These are phyloP conservation scores for Lentinula edodes DNA, from an alignment of 768 basidiomycete species.

Conservation along the genomic window DNA sequence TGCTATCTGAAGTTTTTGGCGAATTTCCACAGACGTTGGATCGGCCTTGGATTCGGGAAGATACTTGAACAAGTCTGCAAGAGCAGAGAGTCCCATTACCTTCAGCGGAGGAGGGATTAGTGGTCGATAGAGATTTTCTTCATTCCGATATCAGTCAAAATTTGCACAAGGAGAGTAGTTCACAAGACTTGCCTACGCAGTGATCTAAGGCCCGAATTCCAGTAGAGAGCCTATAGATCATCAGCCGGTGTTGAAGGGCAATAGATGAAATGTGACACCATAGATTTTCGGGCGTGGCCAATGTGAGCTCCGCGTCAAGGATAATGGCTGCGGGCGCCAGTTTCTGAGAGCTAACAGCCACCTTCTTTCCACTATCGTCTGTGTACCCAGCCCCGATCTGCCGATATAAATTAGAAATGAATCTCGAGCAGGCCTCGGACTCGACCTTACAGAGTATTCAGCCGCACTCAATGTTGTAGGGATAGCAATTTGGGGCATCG, in stretches of 20 bases:
- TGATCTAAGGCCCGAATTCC: slow-evolving; percentile 79
- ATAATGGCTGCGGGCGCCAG: slow-evolving; percentile 71
- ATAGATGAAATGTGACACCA: slow-evolving; percentile 40
- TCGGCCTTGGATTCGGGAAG: slow-evolving; percentile 60
- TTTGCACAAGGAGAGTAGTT: not conserved
- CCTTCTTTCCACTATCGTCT: slow-evolving; percentile 63
- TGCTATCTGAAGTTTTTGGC: slow-evolving; percentile 68
- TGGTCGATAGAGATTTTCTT: slow-evolving; percentile 63
- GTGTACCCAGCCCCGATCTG: slow-evolving; percentile 69
- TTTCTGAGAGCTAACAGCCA: slow-evolving; percentile 46
- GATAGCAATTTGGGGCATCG: slow-evolving; percentile 66
- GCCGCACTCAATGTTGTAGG: slow-evolving; percentile 81
- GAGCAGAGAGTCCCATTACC: slow-evolving; percentile 56
- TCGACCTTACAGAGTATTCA: slow-evolving; percentile 53
- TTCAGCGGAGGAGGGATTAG: slow-evolving; percentile 53
- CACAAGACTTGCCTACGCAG: slow-evolving; percentile 50
- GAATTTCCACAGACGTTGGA: slow-evolving; percentile 47
- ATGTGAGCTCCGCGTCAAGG: slow-evolving; percentile 69
- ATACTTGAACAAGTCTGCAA: slow-evolving; percentile 70
- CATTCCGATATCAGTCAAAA: not conserved
- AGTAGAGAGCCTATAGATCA: slow-evolving; percentile 58
- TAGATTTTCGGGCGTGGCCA: slow-evolving; percentile 66
- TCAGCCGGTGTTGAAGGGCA: slow-evolving; percentile 6
- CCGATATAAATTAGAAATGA: not conserved
- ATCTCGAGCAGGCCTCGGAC: not conserved